A percentile compares a stretch with the other conserved stretches of the same genome.
These are phyloP conservation scores for Didymosphaeria variabile DNA, from an alignment of 2,329 filamentous ascomycete genomes.

Conservation along the genomic window DNA sequence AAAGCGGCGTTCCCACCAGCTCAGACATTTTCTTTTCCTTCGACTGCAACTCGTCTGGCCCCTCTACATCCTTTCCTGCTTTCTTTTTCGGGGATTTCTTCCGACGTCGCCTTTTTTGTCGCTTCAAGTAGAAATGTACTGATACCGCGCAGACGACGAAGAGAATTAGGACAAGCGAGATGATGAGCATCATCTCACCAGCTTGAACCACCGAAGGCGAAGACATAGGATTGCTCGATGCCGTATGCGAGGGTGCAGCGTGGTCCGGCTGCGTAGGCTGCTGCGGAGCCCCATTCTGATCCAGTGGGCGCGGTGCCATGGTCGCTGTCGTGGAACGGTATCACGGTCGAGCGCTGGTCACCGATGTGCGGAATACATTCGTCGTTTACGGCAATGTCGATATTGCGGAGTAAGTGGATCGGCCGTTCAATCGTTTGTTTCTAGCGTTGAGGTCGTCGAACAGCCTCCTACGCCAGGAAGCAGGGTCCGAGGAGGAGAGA, in stretches of 20 bases:
- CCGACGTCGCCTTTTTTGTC: constrained; percentile 18
- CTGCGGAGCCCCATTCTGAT: constrained; percentile 19
- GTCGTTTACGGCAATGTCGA: constrained; percentile 9
- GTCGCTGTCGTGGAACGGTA: constrained; percentile 11
- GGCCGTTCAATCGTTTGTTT: constrained; percentile 4
- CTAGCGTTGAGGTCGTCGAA: neutral
- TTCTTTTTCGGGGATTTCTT: constrained; percentile 18
- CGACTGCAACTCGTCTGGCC: constrained; percentile 20
- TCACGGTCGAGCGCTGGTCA: constrained; percentile 11
- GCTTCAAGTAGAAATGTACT: constrained; percentile 23
- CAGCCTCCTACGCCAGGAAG: constrained; percentile 9
- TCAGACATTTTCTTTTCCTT: constrained; percentile 26
- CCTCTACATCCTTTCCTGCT: constrained; percentile 1
- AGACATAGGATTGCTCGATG: constrained; percentile 10
- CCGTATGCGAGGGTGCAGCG: neutral
- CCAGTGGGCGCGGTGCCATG: constrained; percentile 19
- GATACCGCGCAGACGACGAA: constrained; percentile 22
- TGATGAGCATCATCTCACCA: constrained; percentile 31
- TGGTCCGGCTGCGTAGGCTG: constrained; percentile 6
- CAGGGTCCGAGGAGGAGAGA: constrained; percentile 12
- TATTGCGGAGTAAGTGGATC: neutral
- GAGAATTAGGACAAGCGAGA: constrained; percentile 29
- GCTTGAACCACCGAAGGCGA: constrained; percentile 22
- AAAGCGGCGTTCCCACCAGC: constrained; percentile 24
- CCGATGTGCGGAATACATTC: constrained; percentile 16